These are phyloP conservation scores for Moelleriella libera DNA, from an alignment of 2,329 filamentous ascomycete species.

Conservation along the genomic window DNA sequence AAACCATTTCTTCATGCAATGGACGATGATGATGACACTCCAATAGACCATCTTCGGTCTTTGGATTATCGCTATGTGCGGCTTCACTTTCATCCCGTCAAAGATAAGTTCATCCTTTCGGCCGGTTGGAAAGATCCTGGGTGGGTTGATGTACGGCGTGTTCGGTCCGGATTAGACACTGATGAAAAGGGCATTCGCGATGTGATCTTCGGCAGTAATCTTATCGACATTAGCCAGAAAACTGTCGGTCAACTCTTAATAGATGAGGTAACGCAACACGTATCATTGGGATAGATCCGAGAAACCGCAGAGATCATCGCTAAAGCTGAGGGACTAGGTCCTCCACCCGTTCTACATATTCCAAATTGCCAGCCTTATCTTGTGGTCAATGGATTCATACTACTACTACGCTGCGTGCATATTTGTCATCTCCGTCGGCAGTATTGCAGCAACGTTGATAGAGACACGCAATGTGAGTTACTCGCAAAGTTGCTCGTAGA, in stretches of 20 bases:
- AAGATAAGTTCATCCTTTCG: slow-evolving; percentile 76
- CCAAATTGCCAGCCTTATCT: slow-evolving; percentile 80
- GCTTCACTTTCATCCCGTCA: slow-evolving; percentile 78
- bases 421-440: slow-evolving; percentile 85
- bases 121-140: slow-evolving; percentile 88
- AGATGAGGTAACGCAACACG: slow-evolving; percentile 52
- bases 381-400: slow-evolving; percentile 94
- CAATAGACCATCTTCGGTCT: slow-evolving; percentile 59
- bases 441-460: slow-evolving; percentile 75
- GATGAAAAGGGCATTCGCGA: slow-evolving; percentile 78
- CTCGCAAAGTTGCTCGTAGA: neutral
- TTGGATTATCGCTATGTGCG: slow-evolving; percentile 91
- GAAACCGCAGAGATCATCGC: neutral
- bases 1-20: slow-evolving; percentile 41
- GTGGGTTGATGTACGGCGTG: slow-evolving; percentile 65
- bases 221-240: slow-evolving; percentile 90
- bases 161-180: slow-evolving; percentile 69
- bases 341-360: slow-evolving; percentile 99
- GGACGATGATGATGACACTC: slow-evolving; percentile 55
- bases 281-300: neutral
- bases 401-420: slow-evolving; percentile 97
- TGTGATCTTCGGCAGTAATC: slow-evolving; percentile 75
- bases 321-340: slow-evolving; percentile 32
- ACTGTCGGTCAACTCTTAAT: slow-evolving; percentile 67
- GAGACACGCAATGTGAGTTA: slow-evolving; percentile 67